A percentile compares a stretch with the other conserved stretches of the same genome.
These are phyloP conservation scores for Pestalotiopsis sp. DNA, from an alignment of 2,329 filamentous ascomycete genomes.

Conservation along the genomic window DNA sequence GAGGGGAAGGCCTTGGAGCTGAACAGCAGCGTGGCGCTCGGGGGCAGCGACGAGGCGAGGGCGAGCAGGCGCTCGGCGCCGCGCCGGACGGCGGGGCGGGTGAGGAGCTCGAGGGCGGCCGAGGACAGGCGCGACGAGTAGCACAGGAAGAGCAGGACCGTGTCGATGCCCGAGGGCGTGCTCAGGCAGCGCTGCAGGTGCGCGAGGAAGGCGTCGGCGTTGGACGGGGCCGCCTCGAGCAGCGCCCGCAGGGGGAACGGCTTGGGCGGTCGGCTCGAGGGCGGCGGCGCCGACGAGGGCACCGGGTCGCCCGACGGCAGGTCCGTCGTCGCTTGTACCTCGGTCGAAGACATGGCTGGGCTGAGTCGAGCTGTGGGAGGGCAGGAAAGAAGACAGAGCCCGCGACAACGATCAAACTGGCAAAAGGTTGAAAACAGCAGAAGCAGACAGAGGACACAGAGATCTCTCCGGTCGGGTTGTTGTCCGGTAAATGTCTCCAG, in stretches of 20 bases:
- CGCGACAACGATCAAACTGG: not conserved
- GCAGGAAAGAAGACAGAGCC: not conserved
- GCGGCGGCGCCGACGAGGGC: slow-evolving; percentile 26
- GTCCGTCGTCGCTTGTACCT: slow-evolving; percentile 31
- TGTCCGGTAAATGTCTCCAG: not conserved
- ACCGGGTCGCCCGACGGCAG: slow-evolving; percentile 40
- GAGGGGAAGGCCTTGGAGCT: slow-evolving; percentile 36
- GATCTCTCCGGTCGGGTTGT: not conserved
- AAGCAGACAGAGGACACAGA: not conserved
- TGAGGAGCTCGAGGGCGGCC: slow-evolving; percentile 52
- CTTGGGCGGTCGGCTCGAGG: slow-evolving; percentile 21
- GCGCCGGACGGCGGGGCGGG: slow-evolving; percentile 59
- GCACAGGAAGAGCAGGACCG: slow-evolving; percentile 67
- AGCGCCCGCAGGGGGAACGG: slow-evolving; percentile 30
- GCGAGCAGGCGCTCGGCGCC: slow-evolving; percentile 55
- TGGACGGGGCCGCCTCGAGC: slow-evolving; percentile 39
- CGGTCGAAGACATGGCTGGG: slow-evolving; percentile 18
- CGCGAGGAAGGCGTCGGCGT: slow-evolving; percentile 55
- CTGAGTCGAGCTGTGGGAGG: not conserved
- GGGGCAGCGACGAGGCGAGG: slow-evolving; percentile 53
- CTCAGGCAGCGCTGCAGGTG: slow-evolving; percentile 66
- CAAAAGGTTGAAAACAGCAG: not conserved
- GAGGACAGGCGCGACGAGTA: slow-evolving; percentile 65
- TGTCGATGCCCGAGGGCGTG: slow-evolving; percentile 71
- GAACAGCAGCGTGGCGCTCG: slow-evolving; percentile 49